phyloP scores from a whole-genome alignment of 768 basidiomycete genomes.

The Pisolithus albus region DNA sequence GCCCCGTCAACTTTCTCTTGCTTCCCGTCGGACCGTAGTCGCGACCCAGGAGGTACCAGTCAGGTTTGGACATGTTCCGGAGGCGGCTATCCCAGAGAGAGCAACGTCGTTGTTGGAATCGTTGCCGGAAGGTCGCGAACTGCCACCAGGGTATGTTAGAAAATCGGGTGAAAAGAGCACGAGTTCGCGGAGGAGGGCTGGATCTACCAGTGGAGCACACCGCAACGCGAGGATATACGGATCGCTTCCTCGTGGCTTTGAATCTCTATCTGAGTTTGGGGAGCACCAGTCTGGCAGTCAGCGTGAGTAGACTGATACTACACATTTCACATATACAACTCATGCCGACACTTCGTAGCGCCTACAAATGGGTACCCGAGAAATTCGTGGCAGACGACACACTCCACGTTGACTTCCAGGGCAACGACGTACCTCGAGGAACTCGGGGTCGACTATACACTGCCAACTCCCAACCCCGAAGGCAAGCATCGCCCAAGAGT shows the following conservation, averaged over 20 bases:
- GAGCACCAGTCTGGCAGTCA: slow-evolving; percentile 3
- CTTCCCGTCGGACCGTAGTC: slow-evolving; percentile 16
- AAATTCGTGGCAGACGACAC: slow-evolving; percentile 27
- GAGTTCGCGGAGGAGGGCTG: slow-evolving; percentile 14
- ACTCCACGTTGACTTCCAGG: slow-evolving; percentile 21
- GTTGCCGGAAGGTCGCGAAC: slow-evolving; percentile 47
- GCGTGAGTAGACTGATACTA: slow-evolving; percentile 8
- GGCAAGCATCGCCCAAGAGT: slow-evolving; percentile 19
- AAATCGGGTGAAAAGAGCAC: background rate
- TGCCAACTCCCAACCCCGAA: slow-evolving; percentile 18
- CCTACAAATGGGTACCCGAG: slow-evolving; percentile 15
- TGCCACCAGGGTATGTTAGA: slow-evolving; percentile 17
- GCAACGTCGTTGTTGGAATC: slow-evolving; percentile 31
- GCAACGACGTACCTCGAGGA: slow-evolving; percentile 24
- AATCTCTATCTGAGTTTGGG: slow-evolving; percentile 1
- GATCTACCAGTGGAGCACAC: slow-evolving; percentile 12
- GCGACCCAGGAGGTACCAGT: slow-evolving; percentile 18
- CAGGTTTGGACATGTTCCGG: slow-evolving; percentile 26
- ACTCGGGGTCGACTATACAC: slow-evolving; percentile 22
- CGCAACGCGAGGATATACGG: slow-evolving; percentile 16
- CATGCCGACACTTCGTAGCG: slow-evolving; percentile 12
- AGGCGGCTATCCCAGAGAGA: slow-evolving; percentile 11
- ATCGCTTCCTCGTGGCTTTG: slow-evolving; percentile 4
- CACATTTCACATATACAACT: background rate
- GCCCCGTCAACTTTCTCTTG: slow-evolving; percentile 12